These are phyloP conservation scores for Moringa oleifera DNA, from an alignment of 345 rosid species.

Conservation along the genomic window DNA sequence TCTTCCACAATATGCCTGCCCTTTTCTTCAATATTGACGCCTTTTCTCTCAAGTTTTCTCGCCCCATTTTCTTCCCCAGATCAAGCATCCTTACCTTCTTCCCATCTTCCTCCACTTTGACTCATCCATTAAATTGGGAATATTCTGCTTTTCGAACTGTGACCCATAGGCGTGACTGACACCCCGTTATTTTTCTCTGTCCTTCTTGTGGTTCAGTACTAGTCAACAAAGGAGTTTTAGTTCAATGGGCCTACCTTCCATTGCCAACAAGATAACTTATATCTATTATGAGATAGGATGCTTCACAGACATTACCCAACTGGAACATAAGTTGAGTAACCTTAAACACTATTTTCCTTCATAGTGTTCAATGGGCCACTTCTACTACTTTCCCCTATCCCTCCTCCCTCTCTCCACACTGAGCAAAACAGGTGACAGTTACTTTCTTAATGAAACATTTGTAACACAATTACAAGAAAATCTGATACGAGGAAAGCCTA, in stretches of 20 bases:
- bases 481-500: no score
- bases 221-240: conserved; percentile 45
- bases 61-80: conserved; percentile 80
- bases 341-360: no score
- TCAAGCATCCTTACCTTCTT: conserved; percentile 68
- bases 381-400: no score
- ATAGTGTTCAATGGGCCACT: no score
- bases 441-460: no score
- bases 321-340: no score
- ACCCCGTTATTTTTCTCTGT: conserved; percentile 21
- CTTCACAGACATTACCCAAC: no score
- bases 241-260: conserved; percentile 36
- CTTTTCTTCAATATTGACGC: conserved; percentile 78
- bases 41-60: conserved; percentile 87
- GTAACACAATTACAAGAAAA: no score
- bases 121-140: conserved; percentile 40
- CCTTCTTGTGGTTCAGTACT: conserved; percentile 28
- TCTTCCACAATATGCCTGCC: conserved; percentile 73
- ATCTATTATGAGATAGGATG: no score
- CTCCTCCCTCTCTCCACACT: no score
- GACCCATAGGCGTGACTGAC: conserved; percentile 27
- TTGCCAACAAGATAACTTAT: no score
- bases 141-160: conserved; percentile 21
- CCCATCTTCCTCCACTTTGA: conserved; percentile 54
- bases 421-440: no score